Conservation (phyloP, 1,284 basidiomycete species). For the Singerocomus rubriflavus region DNA sequence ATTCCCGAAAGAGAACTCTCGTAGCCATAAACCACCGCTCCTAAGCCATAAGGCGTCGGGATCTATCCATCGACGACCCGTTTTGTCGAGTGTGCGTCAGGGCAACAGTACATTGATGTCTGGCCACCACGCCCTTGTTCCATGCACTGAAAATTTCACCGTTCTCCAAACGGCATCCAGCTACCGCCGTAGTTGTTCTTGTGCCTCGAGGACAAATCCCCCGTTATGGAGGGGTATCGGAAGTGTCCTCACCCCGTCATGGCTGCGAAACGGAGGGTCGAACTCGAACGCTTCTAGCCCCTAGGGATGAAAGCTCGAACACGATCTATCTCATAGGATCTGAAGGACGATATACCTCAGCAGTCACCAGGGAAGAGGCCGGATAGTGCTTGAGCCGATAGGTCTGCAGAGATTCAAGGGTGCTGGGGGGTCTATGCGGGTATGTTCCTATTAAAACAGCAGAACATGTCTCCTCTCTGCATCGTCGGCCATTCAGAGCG, state of each 20-base stretch:
- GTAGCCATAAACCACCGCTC: constrained; percentile 12
- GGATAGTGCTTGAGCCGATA: not conserved
- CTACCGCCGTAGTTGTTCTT: not conserved
- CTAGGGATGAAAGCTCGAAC: not conserved
- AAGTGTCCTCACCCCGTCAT: not conserved
- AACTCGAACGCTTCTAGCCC: not conserved
- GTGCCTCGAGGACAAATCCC: constrained; percentile 6
- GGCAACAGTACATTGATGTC: constrained; percentile 1
- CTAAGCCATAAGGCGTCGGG: constrained; percentile 5
- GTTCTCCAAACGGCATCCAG: not conserved
- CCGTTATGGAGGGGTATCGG: constrained; percentile 1
- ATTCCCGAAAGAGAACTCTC: constrained; percentile 15
- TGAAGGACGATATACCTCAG: not conserved
- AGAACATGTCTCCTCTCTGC: not conserved
- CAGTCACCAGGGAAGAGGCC: not conserved
- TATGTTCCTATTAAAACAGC: constrained; percentile 10
- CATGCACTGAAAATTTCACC: not conserved
- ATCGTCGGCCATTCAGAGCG: constrained; percentile 10
- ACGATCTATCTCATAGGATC: not conserved
- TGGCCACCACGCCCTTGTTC: not conserved
- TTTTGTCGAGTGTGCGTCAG: constrained; percentile 11
- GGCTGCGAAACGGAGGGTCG: constrained; percentile 4
- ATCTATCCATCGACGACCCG: constrained; percentile 2
- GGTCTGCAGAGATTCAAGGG: constrained; percentile 8
- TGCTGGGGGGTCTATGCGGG: not conserved